Evolutionary conservation across 2,329 filamentous ascomycete genomes (phyloP), one percentile per base, ranked within the genome.

Genomic region (Nemania sp.): DNA sequence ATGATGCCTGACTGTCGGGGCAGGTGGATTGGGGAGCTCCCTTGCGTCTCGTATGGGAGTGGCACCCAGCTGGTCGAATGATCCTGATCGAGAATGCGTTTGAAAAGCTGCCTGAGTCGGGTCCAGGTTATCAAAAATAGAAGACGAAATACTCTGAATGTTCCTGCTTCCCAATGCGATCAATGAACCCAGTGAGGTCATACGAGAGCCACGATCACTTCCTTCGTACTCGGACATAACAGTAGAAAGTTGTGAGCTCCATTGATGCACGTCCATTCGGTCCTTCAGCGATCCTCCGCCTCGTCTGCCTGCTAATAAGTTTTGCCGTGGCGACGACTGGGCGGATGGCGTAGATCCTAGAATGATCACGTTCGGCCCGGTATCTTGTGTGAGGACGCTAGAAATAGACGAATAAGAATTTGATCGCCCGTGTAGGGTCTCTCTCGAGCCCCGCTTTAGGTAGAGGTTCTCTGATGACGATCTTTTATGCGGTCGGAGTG

Each of bases 191-290:
- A 72, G 62, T 5, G 78, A 80, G 46, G 76, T 73, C 8, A 78
- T 74, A 11, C 77, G 76, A 19, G 80, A 81, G 14, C 71, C 74
- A 33, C 74, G 73, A 26, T 77, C 72, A 64, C 78, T 83, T 30
- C 70, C 75, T 58, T 86, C 83, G 64, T 80, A 81, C 66, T 84
- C 83, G 28, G 83, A 86, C 68, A 80, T 73, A 56, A 86, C 83
- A 39, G 83, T 84, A 33, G 84, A 86, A 36, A 86, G 74, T 68
- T 84, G 82, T 39, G 80, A 80, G 69, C 82, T 84, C 82, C 82
- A 86, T 76, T 81, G 80, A 64, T 84, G 81, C 50, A 77, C 75
- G 54, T 78, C 68, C 75, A 81, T 81, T 61, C 64, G 64, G 58
- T 61, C 50, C 52, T 56, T 55, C 44, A n/a, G n/a, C n/a, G n/a